These are phyloP conservation scores for Fistulifera pelliculosa DNA, from an alignment of 108 stramenopile species.

Conservation along the genomic window DNA sequence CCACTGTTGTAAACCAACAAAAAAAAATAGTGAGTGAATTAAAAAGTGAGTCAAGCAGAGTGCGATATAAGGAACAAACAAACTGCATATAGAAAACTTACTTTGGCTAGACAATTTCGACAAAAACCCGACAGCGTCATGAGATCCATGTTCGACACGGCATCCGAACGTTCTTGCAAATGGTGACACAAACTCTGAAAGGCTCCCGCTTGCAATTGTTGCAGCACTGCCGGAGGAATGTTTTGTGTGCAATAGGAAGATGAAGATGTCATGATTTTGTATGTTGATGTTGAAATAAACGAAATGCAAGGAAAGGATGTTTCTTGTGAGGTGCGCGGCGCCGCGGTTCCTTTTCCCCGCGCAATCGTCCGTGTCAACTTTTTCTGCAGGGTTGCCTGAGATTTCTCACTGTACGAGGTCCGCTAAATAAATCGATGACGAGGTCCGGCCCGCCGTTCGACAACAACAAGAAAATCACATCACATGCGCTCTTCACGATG, in stretches of 20 bases:
- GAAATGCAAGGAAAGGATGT: too few species aligned
- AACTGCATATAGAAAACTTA: conserved; percentile 17
- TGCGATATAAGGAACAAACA: not conserved
- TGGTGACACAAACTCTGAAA: conserved; percentile 60
- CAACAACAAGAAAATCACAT: too few species aligned
- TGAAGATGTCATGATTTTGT: too few species aligned
- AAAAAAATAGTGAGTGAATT: not conserved
- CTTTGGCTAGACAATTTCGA: conserved; percentile 88
- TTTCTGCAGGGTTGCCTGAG: too few species aligned
- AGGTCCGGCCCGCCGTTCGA: too few species aligned
- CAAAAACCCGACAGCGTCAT: conserved; percentile 90
- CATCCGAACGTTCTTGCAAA: conserved; percentile 62
- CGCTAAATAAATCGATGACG: too few species aligned
- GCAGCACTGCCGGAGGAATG: conserved; percentile 21
- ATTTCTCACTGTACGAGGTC: too few species aligned
- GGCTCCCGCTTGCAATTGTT: conserved; percentile 68
- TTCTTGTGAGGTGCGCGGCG: too few species aligned
- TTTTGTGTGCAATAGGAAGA: not conserved
- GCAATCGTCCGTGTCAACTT: too few species aligned
- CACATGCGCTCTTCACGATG: too few species aligned
- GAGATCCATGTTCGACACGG: conserved; percentile 82
- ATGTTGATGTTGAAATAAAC: too few species aligned
- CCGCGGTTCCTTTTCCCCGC: too few species aligned
- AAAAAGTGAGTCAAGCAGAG: not conserved
- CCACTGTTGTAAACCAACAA: conserved; percentile 37